Conservation (phyloP, 2,329 filamentous ascomycete species). For the Leptographium wingfieldii region DNA sequence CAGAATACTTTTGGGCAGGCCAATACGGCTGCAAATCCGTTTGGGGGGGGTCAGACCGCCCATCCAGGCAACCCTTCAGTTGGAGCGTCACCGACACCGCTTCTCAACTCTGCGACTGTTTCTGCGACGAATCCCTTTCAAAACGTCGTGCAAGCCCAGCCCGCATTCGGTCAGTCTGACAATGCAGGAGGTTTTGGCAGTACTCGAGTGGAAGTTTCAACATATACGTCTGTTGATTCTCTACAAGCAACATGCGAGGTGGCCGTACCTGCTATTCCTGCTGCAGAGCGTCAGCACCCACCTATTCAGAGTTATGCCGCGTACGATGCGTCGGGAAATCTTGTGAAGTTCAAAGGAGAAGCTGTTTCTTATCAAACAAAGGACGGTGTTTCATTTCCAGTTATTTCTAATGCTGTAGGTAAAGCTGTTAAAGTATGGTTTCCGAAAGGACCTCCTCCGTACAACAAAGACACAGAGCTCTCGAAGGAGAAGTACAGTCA, state of each 20-base stretch:
- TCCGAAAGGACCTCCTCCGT: constrained; percentile 53
- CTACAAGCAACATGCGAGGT: background rate
- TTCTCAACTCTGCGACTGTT: background rate
- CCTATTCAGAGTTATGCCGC: constrained; percentile 17
- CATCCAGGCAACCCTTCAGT: background rate
- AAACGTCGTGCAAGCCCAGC: background rate
- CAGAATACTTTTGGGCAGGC: constrained; percentile 10
- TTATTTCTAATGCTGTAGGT: constrained; percentile 2
- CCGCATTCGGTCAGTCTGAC: constrained; percentile 5
- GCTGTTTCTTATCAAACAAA: constrained; percentile 27
- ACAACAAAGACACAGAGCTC: constrained; percentile 50
- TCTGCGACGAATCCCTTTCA: constrained; percentile 6
- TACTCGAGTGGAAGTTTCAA: background rate
- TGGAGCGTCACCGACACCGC: background rate
- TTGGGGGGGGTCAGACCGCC: background rate
- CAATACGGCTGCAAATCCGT: constrained; percentile 1
- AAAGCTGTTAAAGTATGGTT: constrained; percentile 54
- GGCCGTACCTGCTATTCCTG: constrained; percentile 3
- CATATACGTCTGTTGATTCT: background rate
- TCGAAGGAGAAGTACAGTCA: constrained; percentile 37
- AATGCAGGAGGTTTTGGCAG: constrained; percentile 4
- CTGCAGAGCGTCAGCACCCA: constrained; percentile 18
- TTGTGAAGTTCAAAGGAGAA: constrained; percentile 21
- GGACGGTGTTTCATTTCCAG: constrained; percentile 19
- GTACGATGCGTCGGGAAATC: constrained; percentile 12